Base-by-base conservation (phyloP, 2,329 filamentous ascomycete species). In the Acarospora socialis region DNA sequence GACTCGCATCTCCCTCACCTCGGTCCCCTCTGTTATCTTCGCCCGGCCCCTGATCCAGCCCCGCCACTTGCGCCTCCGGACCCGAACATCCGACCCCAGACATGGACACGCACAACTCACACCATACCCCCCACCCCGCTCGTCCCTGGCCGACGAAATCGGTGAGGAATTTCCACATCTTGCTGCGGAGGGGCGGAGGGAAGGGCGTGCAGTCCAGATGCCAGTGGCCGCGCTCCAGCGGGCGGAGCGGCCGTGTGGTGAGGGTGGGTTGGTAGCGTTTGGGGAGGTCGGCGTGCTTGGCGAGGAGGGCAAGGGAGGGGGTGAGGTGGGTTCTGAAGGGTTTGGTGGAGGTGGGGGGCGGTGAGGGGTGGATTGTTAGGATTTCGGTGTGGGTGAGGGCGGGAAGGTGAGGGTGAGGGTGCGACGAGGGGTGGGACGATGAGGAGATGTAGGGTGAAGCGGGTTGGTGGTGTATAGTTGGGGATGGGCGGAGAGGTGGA, bases 161-260 rank as follows among this genome's bases (percentile, higher is more conserved):
- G 0, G 39, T 39, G 3, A 63, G 37, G 17, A 55, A 61, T 8
- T 43, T 36, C 61, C 60, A 64, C 40, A 63, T 60, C 17, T 46
- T 48, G 7, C 42, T 33, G 36, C 61, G 60, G 19, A 48, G 39
- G 1, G 47, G 19, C 5, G 38, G 34, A 2, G 47, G 39, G 65
- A 57, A 53, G 45, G 41, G 27, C 54, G 23, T 35, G 23, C 17
- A 10, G 6, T n/a, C 20, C 16, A 16, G n/a, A 16, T 62, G 52
- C 86, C 86, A 94, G 53, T 80, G 74, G 1, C 84, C 86, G 10
- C 86, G 66, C 50, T 92, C 83, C 21, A 77, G 67, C 0, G 56
- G 54, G 3, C 63, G 54, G 2, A 78, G 54, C 0, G 53, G 47
- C 3, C 76, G 61, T 2, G 55, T 54, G 31, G 68, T 61, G 1